phyloP scores from a whole-genome alignment of 2,329 filamentous ascomycete species.

The Neoascochyta sp. region DNA sequence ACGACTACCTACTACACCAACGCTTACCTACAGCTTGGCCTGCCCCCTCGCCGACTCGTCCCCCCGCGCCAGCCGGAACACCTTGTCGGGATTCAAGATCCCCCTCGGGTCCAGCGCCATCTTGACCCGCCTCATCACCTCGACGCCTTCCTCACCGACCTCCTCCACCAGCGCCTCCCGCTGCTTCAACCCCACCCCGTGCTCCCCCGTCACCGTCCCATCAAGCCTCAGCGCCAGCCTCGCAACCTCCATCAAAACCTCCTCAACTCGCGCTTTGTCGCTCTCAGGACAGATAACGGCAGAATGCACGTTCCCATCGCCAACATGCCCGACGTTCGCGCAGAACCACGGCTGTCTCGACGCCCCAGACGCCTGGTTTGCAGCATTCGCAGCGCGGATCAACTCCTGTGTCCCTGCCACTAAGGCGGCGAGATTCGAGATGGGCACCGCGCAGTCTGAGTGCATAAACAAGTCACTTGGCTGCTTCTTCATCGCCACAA shows the following conservation, averaged over 20 bases:
- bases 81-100: conserved; percentile 61
- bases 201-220: conserved; percentile 80
- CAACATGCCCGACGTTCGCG: conserved; percentile 66
- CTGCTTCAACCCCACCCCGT: conserved; percentile 78
- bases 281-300: conserved; percentile 26
- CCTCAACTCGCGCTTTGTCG: conserved; percentile 22
- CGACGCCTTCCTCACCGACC: conserved; percentile 67
- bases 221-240: conserved; percentile 77
- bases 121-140: conserved; percentile 79
- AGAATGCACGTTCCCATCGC: conserved; percentile 53
- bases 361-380: not conserved
- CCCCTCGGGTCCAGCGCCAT: conserved; percentile 69
- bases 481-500: conserved; percentile 60
- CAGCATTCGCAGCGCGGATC: conserved; percentile 43
- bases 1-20: too few relatives aligned
- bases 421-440: conserved; percentile 66
- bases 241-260: conserved; percentile 57
- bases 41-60: not conserved
- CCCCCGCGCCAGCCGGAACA: conserved; percentile 50
- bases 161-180: conserved; percentile 75
- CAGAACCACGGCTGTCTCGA: conserved; percentile 25
- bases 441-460: conserved; percentile 74
- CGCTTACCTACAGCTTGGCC: conserved; percentile 2
- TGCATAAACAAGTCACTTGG: conserved; percentile 63
- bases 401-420: conserved; percentile 69